Percentiles rank a stretch among this genome's conserved stretches.
Evolutionary conservation across 495 filamentous ascomycete species (phyloP).

Genomic region (Xylona heveae): DNA sequence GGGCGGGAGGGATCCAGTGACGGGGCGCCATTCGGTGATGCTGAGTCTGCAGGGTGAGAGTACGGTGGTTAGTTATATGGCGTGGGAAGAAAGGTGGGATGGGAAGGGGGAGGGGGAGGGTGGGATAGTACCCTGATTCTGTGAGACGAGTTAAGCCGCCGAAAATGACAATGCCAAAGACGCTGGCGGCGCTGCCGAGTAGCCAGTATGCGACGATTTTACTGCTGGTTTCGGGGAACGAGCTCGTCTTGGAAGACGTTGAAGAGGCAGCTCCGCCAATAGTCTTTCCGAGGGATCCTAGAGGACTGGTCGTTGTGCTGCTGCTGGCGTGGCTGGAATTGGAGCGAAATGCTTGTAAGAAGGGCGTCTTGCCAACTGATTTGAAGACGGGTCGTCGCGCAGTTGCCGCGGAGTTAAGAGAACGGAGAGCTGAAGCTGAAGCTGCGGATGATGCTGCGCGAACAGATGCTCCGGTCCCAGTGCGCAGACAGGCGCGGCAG

Average conservation of each 20-base stretch:
- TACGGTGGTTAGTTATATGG: constrained; percentile 7
- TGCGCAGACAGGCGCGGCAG: constrained; percentile 38
- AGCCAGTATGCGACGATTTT: constrained; percentile 81
- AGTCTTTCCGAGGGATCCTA: no score
- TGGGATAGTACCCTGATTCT: constrained; percentile 60
- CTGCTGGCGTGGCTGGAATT: no score
- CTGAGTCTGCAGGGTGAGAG: constrained; percentile 54
- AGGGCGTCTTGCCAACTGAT: not conserved
- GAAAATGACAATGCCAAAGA: constrained; percentile 93
- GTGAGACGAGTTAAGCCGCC: constrained; percentile 84
- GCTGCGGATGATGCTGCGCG: no score
- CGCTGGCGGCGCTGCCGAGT: constrained; percentile 69
- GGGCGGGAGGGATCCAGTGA: constrained; percentile 83
- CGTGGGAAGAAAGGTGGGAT: not conserved
- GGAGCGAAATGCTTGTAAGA: constrained; percentile 10
- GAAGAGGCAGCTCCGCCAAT: constrained; percentile 1
- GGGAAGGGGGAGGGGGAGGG: not conserved
- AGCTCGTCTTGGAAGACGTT: constrained; percentile 10
- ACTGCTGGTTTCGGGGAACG: constrained; percentile 51
- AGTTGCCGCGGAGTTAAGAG: constrained; percentile 1
- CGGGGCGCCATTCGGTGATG: constrained; percentile 98
- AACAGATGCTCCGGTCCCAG: constrained; percentile 15
- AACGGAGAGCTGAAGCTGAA: constrained; percentile 8
- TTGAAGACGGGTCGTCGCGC: no score
- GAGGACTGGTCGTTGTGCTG: no score